phyloP scores from a whole-genome alignment of 805 yeast species.

The Saturnispora gosingensis region DNA sequence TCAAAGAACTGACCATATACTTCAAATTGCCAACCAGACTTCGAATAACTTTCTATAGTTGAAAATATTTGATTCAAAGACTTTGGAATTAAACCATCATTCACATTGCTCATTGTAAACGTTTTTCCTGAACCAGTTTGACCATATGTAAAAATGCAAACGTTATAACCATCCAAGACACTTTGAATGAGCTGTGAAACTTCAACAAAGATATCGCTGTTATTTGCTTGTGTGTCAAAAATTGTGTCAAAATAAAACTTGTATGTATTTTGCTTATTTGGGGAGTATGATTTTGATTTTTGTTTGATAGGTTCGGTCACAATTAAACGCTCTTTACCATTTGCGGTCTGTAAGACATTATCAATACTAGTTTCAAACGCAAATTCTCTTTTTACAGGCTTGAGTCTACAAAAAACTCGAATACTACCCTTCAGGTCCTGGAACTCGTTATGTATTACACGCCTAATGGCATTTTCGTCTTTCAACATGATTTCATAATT shows the following conservation, averaged over 20 bases:
- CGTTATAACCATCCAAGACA: slow-evolving; percentile 82
- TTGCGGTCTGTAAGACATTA: slow-evolving; percentile 13
- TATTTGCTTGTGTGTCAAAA: slow-evolving; percentile 46
- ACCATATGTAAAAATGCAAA: slow-evolving; percentile 93
- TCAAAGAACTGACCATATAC: slow-evolving; percentile 74
- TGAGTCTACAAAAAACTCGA: slow-evolving; percentile 77
- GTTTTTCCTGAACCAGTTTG: slow-evolving; percentile 97
- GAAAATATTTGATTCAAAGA: slow-evolving; percentile 65
- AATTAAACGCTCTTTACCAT: slow-evolving; percentile 24
- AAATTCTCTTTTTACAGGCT: slow-evolving; percentile 39
- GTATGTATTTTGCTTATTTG: slow-evolving; percentile 18
- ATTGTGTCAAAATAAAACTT: slow-evolving; percentile 71
- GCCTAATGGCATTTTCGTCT: slow-evolving; percentile 32
- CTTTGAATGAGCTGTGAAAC: slow-evolving; percentile 78
- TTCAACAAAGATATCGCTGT: slow-evolving; percentile 68
- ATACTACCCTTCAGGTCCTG: slow-evolving; percentile 91
- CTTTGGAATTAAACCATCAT: slow-evolving; percentile 74
- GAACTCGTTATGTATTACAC: slow-evolving; percentile 59
- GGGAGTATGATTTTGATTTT: slow-evolving; percentile 3
- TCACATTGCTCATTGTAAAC: slow-evolving; percentile 66
- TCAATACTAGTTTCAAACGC: slow-evolving; percentile 10
- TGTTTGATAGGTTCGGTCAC: slow-evolving; percentile 17
- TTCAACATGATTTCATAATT: slow-evolving; percentile 20
- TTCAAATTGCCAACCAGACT: slow-evolving; percentile 53
- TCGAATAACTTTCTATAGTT: slow-evolving; percentile 37